These are phyloP conservation scores for Chenopodium berlandieri DNA, from an alignment of 148 eudicot species.

Conservation along the genomic window DNA sequence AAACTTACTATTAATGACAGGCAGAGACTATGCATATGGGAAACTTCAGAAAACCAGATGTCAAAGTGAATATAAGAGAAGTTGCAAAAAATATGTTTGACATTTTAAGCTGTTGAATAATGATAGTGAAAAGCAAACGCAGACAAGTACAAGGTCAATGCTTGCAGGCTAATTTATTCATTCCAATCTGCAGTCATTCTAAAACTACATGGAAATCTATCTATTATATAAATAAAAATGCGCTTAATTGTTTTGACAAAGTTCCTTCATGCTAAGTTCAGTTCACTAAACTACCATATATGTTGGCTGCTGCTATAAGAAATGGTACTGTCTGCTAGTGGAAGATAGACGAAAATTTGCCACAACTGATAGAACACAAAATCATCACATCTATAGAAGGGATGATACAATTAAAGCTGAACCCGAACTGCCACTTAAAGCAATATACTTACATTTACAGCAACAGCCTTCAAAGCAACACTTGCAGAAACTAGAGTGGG, in stretches of 20 bases:
- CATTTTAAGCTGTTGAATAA: no score
- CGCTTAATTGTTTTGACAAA: not conserved
- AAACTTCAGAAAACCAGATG: no score
- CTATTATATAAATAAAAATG: not conserved
- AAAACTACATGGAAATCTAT: not conserved
- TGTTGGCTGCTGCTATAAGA: not conserved
- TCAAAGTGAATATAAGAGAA: no score
- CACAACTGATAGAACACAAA: not conserved
- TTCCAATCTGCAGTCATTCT: not conserved
- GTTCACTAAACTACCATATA: not conserved
- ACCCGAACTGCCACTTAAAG: not conserved
- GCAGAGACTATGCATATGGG: no score
- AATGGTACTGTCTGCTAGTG: not conserved
- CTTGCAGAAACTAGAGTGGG: slow-evolving; percentile 75
- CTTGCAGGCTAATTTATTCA: not conserved
- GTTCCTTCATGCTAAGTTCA: not conserved
- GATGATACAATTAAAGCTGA: not conserved
- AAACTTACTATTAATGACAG: no score
- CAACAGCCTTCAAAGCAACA: slow-evolving; percentile 84
- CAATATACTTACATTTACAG: slow-evolving; percentile 68
- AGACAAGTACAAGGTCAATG: not conserved
- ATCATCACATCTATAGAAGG: not conserved
- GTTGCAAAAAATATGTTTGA: no score
- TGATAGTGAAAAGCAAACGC: no score
- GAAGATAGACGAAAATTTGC: not conserved